phyloP scores from a whole-genome alignment of 805 yeast genomes.

The Candida maris region DNA sequence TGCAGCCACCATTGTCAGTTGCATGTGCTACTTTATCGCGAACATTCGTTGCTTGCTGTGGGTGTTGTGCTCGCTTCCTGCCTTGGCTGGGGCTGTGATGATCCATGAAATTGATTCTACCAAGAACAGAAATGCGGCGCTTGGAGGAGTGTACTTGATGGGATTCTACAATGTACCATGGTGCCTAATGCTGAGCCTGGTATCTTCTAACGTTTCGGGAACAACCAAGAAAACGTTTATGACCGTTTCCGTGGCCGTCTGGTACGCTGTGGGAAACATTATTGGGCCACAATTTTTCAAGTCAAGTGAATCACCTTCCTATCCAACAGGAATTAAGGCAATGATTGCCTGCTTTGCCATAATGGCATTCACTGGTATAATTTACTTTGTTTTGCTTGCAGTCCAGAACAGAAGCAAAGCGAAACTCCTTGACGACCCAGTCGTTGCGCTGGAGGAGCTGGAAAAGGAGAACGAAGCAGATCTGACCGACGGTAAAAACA shows the following conservation, averaged over 20 bases:
- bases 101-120: slow-evolving; percentile 6
- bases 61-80: slow-evolving; percentile 7
- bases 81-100: slow-evolving; percentile 5
- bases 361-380: slow-evolving; percentile 5
- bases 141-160: slow-evolving; percentile 15
- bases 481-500: slow-evolving; percentile 6
- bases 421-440: background rate
- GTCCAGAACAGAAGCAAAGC: slow-evolving; percentile 4
- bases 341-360: slow-evolving; percentile 5
- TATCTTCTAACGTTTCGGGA: slow-evolving; percentile 38
- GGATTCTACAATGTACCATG: slow-evolving; percentile 17
- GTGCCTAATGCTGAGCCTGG: slow-evolving; percentile 25
- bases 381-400: slow-evolving; percentile 2
- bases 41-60: slow-evolving; percentile 17
- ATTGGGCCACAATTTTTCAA: slow-evolving; percentile 54
- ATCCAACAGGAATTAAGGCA: slow-evolving; percentile 13
- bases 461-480: slow-evolving; percentile 7
- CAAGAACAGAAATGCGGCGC: slow-evolving; percentile 4
- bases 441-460: slow-evolving; percentile 2
- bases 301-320: slow-evolving; percentile 41
- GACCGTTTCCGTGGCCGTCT: slow-evolving; percentile 31
- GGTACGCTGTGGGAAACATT: slow-evolving; percentile 44
- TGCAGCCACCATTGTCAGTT: slow-evolving; percentile 24
- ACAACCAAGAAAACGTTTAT: slow-evolving; percentile 47
- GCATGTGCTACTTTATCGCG: slow-evolving; percentile 15